Evolutionary conservation across 345 rosid genomes (phyloP), one percentile per base, ranked within the genome.

Genomic region (Erucastrum elatum): DNA sequence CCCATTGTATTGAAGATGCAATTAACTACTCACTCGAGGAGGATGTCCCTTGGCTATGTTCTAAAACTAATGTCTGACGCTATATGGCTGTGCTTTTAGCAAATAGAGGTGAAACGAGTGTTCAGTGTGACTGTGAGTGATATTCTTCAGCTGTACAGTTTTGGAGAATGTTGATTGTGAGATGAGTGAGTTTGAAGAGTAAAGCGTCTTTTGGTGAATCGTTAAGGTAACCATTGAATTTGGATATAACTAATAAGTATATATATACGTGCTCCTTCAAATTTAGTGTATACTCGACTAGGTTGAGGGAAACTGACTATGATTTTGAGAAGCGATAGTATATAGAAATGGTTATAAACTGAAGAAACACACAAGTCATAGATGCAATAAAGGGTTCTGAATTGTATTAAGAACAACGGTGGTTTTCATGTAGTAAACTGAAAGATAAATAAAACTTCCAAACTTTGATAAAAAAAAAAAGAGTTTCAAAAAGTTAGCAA

Each of bases 141-240:
- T 44, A 79, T 67, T 79, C 74, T 79, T 73, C 70, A 79, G 70
- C 31, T 74, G 70, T 79, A 79, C 37, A 79, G 78, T 74, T 74
- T 29, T 73, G 74, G 34, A 34, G 64, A 72, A 58, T 66, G 68
- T 9, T 30, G 74, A 67, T 35, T 72, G 78, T 68, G 66, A 79
- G 78, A 77, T 64, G 81, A 66, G 81, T 72, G 81, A 72, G 77
- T 66, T 64, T 78, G 67, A 56, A 41, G 37, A 77, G 68, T 70
- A 35, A 11, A 77, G 65, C 65, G 8, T 56, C 9, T 39, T 75
- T 41, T 65, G 75, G 21, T 71, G 61, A 71, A 9, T 39, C 33
- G 35, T 21, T 21, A 49, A 25, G 12, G 37, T 77, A 49, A 77
- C 58, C 75, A 64, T 29, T 63, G 35, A 64, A 64, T 65, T 60